Percentiles rank a stretch among this genome's conserved stretches.
Conservation (phyloP, 139 green algal species). For the Nannochloris sp. region DNA sequence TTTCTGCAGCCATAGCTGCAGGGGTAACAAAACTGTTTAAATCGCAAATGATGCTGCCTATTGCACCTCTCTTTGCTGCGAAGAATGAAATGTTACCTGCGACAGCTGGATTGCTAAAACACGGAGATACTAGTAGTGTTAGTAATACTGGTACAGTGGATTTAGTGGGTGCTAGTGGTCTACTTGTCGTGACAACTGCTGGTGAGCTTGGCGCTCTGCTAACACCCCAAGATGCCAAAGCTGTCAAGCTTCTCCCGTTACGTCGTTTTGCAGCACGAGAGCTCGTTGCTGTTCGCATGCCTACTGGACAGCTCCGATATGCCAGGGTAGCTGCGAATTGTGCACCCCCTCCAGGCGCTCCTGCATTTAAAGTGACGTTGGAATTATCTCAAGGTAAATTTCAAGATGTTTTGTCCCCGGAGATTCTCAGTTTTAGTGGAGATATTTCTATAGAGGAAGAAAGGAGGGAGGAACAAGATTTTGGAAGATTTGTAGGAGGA, state of each 20-base stretch:
- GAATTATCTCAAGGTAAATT: not conserved
- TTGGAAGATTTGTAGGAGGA: not conserved
- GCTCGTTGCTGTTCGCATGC: not conserved
- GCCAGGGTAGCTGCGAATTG: not conserved
- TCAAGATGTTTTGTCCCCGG: not conserved
- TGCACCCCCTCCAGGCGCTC: not conserved
- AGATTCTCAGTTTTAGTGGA: not conserved
- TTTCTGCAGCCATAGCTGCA: not conserved
- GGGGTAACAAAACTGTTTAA: not conserved
- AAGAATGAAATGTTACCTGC: not conserved
- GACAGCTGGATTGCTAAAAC: not conserved
- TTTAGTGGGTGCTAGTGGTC: not conserved
- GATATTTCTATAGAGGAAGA: not conserved
- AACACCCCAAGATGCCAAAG: not conserved
- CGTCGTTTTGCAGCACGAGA: not conserved
- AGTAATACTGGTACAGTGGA: not conserved
- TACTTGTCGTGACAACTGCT: not conserved
- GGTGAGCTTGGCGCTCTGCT: not conserved
- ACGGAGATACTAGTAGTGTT: not conserved
- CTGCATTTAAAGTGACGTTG: not conserved
- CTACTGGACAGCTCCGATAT: not conserved
- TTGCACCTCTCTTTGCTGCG: not conserved
- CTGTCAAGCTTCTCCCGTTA: not conserved
- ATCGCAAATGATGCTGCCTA: not conserved
- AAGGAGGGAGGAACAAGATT: too few species aligned